phyloP scores from a whole-genome alignment of 371 early-diverging fungal genomes.

The Mortierella sp. region DNA sequence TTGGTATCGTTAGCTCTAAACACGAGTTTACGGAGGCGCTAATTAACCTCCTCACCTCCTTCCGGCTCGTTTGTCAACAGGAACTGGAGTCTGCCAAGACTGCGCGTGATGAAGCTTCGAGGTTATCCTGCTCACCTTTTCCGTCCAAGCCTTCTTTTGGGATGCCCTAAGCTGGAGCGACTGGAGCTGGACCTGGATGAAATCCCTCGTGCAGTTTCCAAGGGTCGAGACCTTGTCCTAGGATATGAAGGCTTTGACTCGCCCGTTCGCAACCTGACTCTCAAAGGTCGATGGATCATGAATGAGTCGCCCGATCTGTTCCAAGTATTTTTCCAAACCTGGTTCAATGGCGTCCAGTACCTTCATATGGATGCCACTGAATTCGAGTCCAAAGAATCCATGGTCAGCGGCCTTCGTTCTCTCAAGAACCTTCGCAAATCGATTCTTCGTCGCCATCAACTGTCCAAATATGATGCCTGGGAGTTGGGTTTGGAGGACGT shows the following conservation, averaged over 20 bases:
- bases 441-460: conserved; percentile 3
- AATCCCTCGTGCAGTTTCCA: conserved; percentile 8
- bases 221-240: background rate
- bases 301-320: background rate
- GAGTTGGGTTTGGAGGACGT: conserved; percentile 17
- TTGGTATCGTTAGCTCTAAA: background rate
- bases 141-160: conserved; percentile 3
- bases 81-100: conserved; percentile 26
- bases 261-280: conserved; percentile 8
- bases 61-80: too few relatives aligned
- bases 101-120: conserved; percentile 3
- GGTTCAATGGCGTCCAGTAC: conserved; percentile 14
- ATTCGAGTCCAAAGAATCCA: conserved; percentile 6
- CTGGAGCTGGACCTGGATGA: conserved; percentile 10
- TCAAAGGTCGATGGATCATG: conserved; percentile 35
- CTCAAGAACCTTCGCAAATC: conserved; percentile 17
- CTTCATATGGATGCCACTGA: conserved; percentile 6
- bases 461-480: conserved; percentile 34
- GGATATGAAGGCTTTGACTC: background rate
- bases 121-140: conserved; percentile 36
- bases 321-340: conserved; percentile 3
- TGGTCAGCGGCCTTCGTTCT: conserved; percentile 13
- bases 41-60: too few relatives aligned
- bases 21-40: too few relatives aligned
- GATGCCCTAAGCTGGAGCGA: conserved; percentile 14